Conservation (phyloP, 208 protist genomes). For the Acanthamoeba sp. region DNA sequence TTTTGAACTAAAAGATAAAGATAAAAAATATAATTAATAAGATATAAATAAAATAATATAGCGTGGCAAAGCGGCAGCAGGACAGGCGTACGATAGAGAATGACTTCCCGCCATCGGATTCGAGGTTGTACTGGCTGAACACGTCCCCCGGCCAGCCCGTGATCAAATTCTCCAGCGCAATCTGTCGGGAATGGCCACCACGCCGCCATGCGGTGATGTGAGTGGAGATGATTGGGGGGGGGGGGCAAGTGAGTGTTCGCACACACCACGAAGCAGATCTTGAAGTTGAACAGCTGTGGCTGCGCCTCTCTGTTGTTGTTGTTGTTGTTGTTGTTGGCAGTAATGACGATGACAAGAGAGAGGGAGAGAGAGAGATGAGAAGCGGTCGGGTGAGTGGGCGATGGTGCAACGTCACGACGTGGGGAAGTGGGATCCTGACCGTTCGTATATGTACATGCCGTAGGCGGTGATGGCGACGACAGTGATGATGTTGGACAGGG, state of each 20-base stretch:
- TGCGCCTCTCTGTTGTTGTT: neutral
- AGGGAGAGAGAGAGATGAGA: neutral
- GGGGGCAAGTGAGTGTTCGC: neutral
- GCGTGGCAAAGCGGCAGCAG: neutral
- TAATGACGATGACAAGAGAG: no score
- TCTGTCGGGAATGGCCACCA: neutral
- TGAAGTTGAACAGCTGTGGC: neutral
- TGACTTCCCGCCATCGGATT: neutral
- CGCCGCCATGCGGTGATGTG: neutral
- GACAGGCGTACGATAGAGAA: neutral
- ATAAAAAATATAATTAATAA: neutral
- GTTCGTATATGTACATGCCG: slow-evolving; percentile 53
- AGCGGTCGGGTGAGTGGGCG: neutral
- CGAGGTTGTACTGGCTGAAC: neutral
- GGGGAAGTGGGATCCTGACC: neutral
- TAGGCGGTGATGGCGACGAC: slow-evolving; percentile 9
- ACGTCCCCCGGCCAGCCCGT: slow-evolving; percentile 49
- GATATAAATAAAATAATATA: neutral
- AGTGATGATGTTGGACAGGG: neutral
- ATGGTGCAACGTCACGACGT: neutral
- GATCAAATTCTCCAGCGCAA: slow-evolving; percentile 15
- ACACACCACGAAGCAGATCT: slow-evolving; percentile 24
- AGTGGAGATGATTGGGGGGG: no score
- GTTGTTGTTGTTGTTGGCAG: no score
- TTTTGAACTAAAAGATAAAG: no score